phyloP scores from a whole-genome alignment of 768 basidiomycete species.

The Piloderma croceum region DNA sequence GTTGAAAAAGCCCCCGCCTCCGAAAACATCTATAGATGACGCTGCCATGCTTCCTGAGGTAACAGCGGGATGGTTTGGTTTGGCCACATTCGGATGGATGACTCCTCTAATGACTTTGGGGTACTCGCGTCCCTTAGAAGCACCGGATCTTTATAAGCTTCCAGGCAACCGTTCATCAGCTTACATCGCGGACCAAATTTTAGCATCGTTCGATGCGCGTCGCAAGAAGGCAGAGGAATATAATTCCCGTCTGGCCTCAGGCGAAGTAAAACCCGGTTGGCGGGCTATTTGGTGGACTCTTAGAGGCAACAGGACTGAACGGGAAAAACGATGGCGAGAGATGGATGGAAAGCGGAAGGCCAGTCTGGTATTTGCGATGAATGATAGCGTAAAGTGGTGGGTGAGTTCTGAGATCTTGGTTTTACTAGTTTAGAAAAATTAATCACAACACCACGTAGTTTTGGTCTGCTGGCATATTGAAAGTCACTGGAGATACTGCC shows the following conservation, averaged over 20 bases:
- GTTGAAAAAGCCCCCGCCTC: constrained; percentile 31
- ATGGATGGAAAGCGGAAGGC: constrained; percentile 55
- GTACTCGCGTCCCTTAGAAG: constrained; percentile 75
- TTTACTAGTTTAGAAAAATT: no score
- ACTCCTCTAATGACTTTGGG: constrained; percentile 66
- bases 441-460: no score
- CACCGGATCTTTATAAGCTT: constrained; percentile 76
- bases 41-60: constrained; percentile 60
- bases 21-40: constrained; percentile 53
- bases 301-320: constrained; percentile 36
- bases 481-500: constrained; percentile 61
- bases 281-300: constrained; percentile 51
- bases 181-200: constrained; percentile 56
- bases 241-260: constrained; percentile 62
- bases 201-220: constrained; percentile 57
- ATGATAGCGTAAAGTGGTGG: constrained; percentile 72
- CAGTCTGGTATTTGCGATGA: constrained; percentile 64
- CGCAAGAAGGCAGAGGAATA: constrained; percentile 55
- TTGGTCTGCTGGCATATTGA: constrained; percentile 18
- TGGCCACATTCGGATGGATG: constrained; percentile 73
- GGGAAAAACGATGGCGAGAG: constrained; percentile 62
- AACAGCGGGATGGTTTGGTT: constrained; percentile 51
- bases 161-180: constrained; percentile 56
- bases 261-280: constrained; percentile 55
- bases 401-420: constrained; percentile 79